phyloP scores from a whole-genome alignment of 2,329 filamentous ascomycete genomes.

The Aureobasidium mangrovei region DNA sequence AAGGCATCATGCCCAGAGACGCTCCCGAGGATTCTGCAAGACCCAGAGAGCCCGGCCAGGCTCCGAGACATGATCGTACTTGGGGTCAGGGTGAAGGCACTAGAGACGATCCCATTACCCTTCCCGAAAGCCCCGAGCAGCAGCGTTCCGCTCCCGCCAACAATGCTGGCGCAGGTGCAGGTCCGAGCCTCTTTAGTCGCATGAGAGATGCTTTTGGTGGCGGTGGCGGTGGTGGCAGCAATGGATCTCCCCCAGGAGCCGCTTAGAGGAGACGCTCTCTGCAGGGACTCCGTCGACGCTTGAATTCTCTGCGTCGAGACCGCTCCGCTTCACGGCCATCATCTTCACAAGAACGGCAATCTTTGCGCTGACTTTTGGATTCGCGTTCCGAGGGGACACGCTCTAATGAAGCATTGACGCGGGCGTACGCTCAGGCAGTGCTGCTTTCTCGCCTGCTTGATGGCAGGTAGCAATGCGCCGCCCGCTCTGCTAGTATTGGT shows the following conservation, averaged over 20 bases:
- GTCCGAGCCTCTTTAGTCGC: constrained; percentile 23
- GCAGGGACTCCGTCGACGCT: neutral
- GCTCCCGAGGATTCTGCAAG: constrained; percentile 16
- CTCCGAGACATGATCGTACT: constrained; percentile 22
- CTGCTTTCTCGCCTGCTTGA: neutral
- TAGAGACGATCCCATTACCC: constrained; percentile 17
- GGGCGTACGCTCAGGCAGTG: too few relatives aligned
- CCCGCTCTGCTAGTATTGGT: neutral
- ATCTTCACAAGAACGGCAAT: neutral
- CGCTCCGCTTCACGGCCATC: neutral
- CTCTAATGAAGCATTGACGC: too few relatives aligned
- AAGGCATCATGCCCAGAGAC: constrained; percentile 37
- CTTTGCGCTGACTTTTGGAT: neutral
- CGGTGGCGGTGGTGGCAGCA: neutral
- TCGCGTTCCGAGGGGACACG: neutral
- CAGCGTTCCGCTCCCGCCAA: neutral
- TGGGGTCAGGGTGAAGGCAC: constrained; percentile 19
- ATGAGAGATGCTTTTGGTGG: constrained; percentile 27
- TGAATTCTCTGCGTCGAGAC: neutral
- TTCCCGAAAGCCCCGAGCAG: constrained; percentile 18
- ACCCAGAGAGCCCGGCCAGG: constrained; percentile 22
- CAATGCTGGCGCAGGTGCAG: constrained; percentile 2
- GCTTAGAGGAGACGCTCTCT: constrained; percentile 5
- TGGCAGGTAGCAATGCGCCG: too few relatives aligned
- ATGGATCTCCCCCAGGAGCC: neutral